A percentile compares a stretch with the other conserved stretches of the same genome.
Evolutionary conservation across 495 filamentous ascomycete genomes (phyloP).

Genomic region (Xylaria telfairii): DNA sequence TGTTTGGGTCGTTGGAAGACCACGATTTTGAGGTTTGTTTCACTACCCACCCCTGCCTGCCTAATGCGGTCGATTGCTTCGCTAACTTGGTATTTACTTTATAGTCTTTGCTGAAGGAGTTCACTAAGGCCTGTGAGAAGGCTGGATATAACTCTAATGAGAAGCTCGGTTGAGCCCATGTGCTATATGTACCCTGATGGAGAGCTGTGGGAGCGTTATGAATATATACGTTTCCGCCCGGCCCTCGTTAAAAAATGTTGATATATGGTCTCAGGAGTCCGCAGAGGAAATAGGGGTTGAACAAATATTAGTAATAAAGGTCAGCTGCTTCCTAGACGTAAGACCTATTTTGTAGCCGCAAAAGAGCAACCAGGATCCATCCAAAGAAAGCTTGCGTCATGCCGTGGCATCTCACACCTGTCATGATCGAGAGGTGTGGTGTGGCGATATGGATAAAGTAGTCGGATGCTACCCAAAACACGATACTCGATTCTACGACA

Average conservation of each 20-base stretch:
- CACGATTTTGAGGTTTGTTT: conserved; percentile 55
- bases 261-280: not conserved
- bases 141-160: conserved; percentile 1
- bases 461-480: conserved; percentile 8
- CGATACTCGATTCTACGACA: not conserved
- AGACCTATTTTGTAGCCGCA: too few species aligned
- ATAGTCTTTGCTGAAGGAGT: conserved; percentile 40
- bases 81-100: not conserved
- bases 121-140: conserved; percentile 34
- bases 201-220: not conserved
- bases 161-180: not conserved
- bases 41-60: not conserved
- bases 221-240: not conserved
- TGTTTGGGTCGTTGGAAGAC: conserved; percentile 58
- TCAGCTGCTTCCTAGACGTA: not conserved
- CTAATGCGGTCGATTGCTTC: not conserved
- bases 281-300: not conserved
- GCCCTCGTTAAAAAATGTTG: not conserved
- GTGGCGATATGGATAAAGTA: conserved; percentile 19
- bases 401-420: not conserved
- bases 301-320: not conserved
- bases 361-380: not conserved
- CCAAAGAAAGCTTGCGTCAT: not conserved
- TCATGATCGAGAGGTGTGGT: not conserved
- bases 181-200: not conserved